Evolutionary conservation across 768 basidiomycete genomes (phyloP).

Genomic region (Pisolithus sp.): DNA sequence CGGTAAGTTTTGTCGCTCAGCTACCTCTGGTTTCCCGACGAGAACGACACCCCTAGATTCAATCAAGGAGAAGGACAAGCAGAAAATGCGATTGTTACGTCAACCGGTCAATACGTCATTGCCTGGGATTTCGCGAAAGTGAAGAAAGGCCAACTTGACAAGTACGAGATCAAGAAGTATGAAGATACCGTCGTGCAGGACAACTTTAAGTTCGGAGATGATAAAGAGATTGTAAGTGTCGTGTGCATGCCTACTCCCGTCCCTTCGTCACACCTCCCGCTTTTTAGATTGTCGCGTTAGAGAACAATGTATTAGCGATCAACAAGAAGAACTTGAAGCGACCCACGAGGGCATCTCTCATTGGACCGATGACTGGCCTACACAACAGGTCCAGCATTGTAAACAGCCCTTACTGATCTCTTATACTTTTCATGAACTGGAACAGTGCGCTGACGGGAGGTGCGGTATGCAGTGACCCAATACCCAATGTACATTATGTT

Average conservation of each 20-base stretch:
- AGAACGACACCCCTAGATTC: conserved; percentile 50
- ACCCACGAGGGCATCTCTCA: conserved; percentile 72
- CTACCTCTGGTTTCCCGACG: neutral
- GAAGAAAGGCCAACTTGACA: conserved; percentile 84
- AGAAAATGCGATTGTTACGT: conserved; percentile 94
- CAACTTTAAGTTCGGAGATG: conserved; percentile 96
- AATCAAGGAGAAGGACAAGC: conserved; percentile 83
- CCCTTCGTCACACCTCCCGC: conserved; percentile 5
- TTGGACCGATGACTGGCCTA: conserved; percentile 35
- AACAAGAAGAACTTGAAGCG: conserved; percentile 90
- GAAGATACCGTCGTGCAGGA: conserved; percentile 94
- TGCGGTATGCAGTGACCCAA: conserved; percentile 12
- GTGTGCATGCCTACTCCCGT: neutral
- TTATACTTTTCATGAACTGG: no score
- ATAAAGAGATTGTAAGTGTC: conserved; percentile 84
- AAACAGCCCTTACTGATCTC: conserved; percentile 50
- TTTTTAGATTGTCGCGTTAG: conserved; percentile 84
- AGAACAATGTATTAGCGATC: conserved; percentile 88
- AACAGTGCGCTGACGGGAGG: neutral
- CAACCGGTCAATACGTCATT: conserved; percentile 85
- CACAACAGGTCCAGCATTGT: conserved; percentile 60
- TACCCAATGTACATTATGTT: conserved; percentile 6
- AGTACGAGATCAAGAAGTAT: conserved; percentile 96
- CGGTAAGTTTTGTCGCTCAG: conserved; percentile 43
- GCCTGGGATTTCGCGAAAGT: conserved; percentile 98